These are phyloP conservation scores for Botryococcus braunii DNA, from an alignment of 163 green algal species.

Conservation along the genomic window DNA sequence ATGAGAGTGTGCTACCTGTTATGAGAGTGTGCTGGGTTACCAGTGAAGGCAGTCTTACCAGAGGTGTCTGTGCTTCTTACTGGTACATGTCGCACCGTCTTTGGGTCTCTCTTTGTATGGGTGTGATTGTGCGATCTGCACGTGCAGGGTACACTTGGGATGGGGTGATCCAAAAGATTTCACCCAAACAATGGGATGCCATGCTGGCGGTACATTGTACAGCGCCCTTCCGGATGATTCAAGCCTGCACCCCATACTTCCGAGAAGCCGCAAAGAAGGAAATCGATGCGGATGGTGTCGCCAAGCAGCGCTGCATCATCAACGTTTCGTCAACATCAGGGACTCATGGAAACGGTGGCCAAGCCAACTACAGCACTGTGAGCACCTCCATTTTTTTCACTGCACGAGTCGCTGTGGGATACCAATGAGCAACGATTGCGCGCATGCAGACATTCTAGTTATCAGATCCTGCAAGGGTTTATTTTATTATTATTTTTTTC, in stretches of 20 bases:
- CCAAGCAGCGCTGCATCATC: conserved; percentile 60
- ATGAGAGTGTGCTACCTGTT: too few relatives aligned
- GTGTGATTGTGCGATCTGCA: too few relatives aligned
- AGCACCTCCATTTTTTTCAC: not conserved
- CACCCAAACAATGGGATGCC: conserved; percentile 64
- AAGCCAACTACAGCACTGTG: conserved; percentile 62
- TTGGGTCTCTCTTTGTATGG: too few relatives aligned
- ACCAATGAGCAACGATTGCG: too few relatives aligned
- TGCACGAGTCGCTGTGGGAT: too few relatives aligned
- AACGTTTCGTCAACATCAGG: conserved; percentile 75
- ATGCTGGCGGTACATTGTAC: conserved; percentile 67
- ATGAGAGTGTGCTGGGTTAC: too few relatives aligned
- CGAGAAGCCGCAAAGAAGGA: conserved; percentile 64
- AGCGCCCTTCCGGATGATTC: conserved; percentile 16
- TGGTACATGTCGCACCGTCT: too few relatives aligned
- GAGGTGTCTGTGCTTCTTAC: too few relatives aligned
- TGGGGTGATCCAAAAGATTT: conserved; percentile 78
- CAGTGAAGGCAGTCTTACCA: too few relatives aligned
- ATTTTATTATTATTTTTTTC: too few relatives aligned
- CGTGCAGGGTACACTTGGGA: conserved; percentile 80
- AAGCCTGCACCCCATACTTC: conserved; percentile 11
- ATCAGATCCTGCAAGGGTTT: too few relatives aligned
- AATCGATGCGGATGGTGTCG: conserved; percentile 26
- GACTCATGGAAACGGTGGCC: conserved; percentile 69
- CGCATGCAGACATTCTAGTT: too few relatives aligned